A percentile compares a stretch with the other conserved stretches of the same genome.
Evolutionary conservation across 1,139 yeast genomes (phyloP).

Genomic region (Lodderomyces jiufengensis): DNA sequence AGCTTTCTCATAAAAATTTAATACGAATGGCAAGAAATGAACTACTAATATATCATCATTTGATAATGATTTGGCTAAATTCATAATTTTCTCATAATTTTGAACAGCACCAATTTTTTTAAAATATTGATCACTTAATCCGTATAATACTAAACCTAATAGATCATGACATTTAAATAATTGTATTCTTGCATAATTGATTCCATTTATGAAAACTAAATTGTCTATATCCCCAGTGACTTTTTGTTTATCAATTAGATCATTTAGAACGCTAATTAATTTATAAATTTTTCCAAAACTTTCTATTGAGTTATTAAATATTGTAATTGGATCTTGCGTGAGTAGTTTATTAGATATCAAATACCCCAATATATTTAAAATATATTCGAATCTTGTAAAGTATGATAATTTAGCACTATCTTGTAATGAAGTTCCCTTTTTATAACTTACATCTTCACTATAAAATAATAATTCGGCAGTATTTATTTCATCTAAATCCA

Average conservation of each 20-base stretch:
- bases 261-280: slow-evolving; percentile 53
- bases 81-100: slow-evolving; percentile 35
- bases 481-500: slow-evolving; percentile 34
- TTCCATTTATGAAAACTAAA: slow-evolving; percentile 49
- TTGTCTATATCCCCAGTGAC: slow-evolving; percentile 38
- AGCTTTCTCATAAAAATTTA: slow-evolving; percentile 37
- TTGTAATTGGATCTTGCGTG: slow-evolving; percentile 20
- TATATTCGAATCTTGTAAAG: slow-evolving; percentile 65
- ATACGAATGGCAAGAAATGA: slow-evolving; percentile 64
- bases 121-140: slow-evolving; percentile 39
- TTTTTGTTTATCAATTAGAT: slow-evolving; percentile 63
- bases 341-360: slow-evolving; percentile 32
- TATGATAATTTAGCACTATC: slow-evolving; percentile 74
- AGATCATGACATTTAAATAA: slow-evolving; percentile 67
- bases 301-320: slow-evolving; percentile 40
- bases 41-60: slow-evolving; percentile 60
- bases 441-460: slow-evolving; percentile 39
- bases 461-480: slow-evolving; percentile 37
- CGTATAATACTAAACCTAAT: slow-evolving; percentile 61
- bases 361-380: slow-evolving; percentile 67
- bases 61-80: slow-evolving; percentile 33
- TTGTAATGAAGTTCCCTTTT: slow-evolving; percentile 51
- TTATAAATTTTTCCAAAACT: slow-evolving; percentile 59
- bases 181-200: slow-evolving; percentile 59
- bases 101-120: slow-evolving; percentile 27